These are phyloP conservation scores for Leccinum disarticulatum DNA, from an alignment of 768 basidiomycete species.

Conservation along the genomic window DNA sequence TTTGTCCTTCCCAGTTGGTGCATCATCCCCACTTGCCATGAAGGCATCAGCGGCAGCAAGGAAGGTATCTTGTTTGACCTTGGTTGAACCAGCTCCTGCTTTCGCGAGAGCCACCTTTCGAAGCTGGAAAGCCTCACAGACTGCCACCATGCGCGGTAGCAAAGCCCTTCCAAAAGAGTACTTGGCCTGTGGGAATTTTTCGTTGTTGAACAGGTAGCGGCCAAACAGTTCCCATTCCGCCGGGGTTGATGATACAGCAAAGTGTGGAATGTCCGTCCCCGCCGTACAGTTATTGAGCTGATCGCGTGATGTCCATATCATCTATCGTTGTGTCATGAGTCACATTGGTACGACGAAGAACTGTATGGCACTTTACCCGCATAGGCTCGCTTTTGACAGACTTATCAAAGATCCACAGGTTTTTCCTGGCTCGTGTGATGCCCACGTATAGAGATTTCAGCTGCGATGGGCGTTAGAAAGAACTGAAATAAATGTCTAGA, in stretches of 20 bases:
- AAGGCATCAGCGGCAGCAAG: constrained; percentile 51
- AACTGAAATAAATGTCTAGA: background rate
- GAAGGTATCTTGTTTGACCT: constrained; percentile 34
- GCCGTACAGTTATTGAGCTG: constrained; percentile 52
- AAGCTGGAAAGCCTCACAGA: constrained; percentile 54
- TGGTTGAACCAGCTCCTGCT: constrained; percentile 23
- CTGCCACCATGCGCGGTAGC: constrained; percentile 40
- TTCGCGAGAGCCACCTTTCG: constrained; percentile 47
- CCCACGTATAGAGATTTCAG: constrained; percentile 72
- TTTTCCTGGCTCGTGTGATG: constrained; percentile 65
- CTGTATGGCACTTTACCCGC: constrained; percentile 38
- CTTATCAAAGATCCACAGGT: constrained; percentile 68
- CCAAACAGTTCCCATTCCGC: constrained; percentile 50
- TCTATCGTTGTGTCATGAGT: constrained; percentile 31
- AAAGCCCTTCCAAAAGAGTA: constrained; percentile 52
- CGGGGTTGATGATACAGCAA: constrained; percentile 53
- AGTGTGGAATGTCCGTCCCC: constrained; percentile 47
- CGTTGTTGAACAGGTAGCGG: constrained; percentile 37
- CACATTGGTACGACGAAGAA: background rate
- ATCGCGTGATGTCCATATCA: constrained; percentile 47
- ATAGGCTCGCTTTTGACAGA: constrained; percentile 57
- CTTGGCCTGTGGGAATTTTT: constrained; percentile 50
- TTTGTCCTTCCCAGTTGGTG: constrained; percentile 27
- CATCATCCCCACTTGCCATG: constrained; percentile 36
- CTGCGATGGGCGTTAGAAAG: constrained; percentile 31